Conservation (phyloP, 1,139 yeast genomes). For the Sugiyamaella grinbergsii region DNA sequence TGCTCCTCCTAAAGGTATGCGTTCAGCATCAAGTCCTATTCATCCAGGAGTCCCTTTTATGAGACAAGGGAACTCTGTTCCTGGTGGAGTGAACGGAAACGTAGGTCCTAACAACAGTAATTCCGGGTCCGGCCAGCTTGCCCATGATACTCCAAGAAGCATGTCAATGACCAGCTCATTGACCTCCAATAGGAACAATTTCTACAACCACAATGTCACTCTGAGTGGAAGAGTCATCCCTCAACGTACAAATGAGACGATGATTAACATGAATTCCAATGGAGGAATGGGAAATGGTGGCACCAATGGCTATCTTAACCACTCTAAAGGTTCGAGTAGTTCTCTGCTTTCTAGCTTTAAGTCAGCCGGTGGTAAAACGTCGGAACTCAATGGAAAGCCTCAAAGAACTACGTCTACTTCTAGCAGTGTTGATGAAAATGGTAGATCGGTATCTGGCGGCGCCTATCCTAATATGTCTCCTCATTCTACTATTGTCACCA, state of each 20-base stretch:
- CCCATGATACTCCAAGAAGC: constrained; percentile 23
- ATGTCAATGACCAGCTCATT: constrained; percentile 33
- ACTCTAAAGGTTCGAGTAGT: constrained; percentile 20
- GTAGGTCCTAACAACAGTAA: not conserved
- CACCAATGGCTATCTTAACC: not conserved
- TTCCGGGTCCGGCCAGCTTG: too few relatives aligned
- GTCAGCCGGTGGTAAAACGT: constrained; percentile 16
- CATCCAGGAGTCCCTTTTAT: constrained; percentile 20
- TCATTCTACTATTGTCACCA: constrained; percentile 48
- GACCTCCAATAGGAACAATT: constrained; percentile 9
- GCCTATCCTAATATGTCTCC: constrained; percentile 26
- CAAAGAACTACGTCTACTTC: constrained; percentile 34
- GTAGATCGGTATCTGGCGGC: constrained; percentile 16
- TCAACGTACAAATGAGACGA: constrained; percentile 32
- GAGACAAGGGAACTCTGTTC: constrained; percentile 2
- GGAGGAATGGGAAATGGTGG: not conserved
- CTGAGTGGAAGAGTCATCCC: constrained; percentile 40
- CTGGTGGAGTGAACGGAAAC: not conserved
- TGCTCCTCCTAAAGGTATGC: constrained; percentile 24
- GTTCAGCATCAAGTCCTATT: constrained; percentile 14
- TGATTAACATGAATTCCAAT: constrained; percentile 16
- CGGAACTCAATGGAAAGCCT: constrained; percentile 16
- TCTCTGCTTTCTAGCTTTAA: constrained; percentile 21
- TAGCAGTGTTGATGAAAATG: constrained; percentile 25
- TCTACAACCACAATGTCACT: constrained; percentile 34